phyloP scores from a whole-genome alignment of 495 filamentous ascomycete genomes.

The Aspergillus cavernicola region DNA sequence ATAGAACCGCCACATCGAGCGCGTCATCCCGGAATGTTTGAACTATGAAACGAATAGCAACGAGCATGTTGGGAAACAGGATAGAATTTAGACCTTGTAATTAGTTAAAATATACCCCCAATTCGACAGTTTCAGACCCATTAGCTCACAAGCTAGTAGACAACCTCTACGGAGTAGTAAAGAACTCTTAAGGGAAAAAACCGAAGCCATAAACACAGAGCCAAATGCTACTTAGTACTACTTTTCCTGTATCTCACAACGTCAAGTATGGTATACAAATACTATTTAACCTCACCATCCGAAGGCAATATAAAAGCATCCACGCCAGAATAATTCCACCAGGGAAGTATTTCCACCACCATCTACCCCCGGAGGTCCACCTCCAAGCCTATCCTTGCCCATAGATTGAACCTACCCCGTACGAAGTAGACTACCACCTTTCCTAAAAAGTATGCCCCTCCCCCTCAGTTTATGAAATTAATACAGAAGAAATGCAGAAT shows the following conservation, averaged over 20 bases:
- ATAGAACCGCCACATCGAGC: neutral
- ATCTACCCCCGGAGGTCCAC: constrained; percentile 10
- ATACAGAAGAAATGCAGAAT: constrained; percentile 99
- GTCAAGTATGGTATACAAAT: constrained; percentile 1
- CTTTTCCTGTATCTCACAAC: neutral
- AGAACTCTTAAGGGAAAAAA: too few relatives aligned
- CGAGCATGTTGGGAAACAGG: neutral
- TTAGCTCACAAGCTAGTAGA: too few relatives aligned
- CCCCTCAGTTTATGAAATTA: constrained; percentile 91
- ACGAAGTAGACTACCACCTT: too few relatives aligned
- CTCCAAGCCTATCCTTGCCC: too few relatives aligned
- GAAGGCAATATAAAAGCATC: neutral
- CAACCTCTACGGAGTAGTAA: too few relatives aligned
- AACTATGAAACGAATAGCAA: neutral
- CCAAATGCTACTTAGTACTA: too few relatives aligned
- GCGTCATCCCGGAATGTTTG: too few relatives aligned
- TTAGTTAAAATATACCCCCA: neutral
- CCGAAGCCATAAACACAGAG: too few relatives aligned
- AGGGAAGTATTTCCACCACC: neutral
- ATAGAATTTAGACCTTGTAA: neutral
- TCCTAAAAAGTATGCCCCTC: too few relatives aligned
- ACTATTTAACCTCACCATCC: neutral
- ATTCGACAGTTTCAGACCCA: neutral
- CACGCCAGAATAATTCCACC: constrained; percentile 5
- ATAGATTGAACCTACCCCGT: too few relatives aligned